These are phyloP conservation scores for Craterostigma plantagineum DNA, from an alignment of 257 asterid genomes.

Conservation along the genomic window DNA sequence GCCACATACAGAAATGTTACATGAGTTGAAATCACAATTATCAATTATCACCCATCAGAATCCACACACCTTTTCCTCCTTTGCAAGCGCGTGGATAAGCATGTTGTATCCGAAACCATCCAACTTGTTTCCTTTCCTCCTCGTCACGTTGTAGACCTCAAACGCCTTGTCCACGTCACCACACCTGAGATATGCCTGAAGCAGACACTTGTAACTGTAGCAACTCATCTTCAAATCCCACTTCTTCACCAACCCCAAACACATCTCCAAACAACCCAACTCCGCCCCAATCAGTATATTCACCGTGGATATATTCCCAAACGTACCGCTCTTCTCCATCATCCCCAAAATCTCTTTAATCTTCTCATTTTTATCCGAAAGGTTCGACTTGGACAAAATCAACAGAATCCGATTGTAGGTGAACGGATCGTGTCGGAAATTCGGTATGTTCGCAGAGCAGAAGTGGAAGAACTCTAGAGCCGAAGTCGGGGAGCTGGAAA, in stretches of 20 bases:
- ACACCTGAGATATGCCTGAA: conserved; percentile 67
- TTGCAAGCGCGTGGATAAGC: conserved; percentile 78
- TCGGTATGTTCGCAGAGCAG: conserved; percentile 43
- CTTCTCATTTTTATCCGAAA: conserved; percentile 27
- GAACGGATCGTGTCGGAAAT: conserved; percentile 60
- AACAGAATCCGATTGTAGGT: conserved; percentile 61
- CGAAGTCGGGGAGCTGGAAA: conserved; percentile 35
- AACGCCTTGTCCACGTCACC: conserved; percentile 27
- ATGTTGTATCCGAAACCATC: conserved; percentile 70
- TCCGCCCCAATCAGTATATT: conserved; percentile 58
- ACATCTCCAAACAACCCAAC: conserved; percentile 38
- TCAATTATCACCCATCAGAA: not conserved
- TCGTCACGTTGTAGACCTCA: conserved; percentile 33
- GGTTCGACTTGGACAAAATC: conserved; percentile 38
- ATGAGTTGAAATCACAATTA: too few species aligned
- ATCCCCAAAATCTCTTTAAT: conserved; percentile 20
- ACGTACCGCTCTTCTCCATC: conserved; percentile 21
- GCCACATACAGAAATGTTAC: too few species aligned
- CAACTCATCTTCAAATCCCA: conserved; percentile 63
- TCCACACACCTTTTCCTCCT: conserved; percentile 47
- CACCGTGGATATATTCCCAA: conserved; percentile 72
- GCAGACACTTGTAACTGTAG: conserved; percentile 78
- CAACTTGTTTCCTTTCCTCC: conserved; percentile 49
- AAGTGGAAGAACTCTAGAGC: conserved; percentile 63
- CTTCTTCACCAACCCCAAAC: conserved; percentile 52